phyloP scores from a whole-genome alignment of 2,329 filamentous ascomycete species.

The Ambrosiella cleistominuta region DNA sequence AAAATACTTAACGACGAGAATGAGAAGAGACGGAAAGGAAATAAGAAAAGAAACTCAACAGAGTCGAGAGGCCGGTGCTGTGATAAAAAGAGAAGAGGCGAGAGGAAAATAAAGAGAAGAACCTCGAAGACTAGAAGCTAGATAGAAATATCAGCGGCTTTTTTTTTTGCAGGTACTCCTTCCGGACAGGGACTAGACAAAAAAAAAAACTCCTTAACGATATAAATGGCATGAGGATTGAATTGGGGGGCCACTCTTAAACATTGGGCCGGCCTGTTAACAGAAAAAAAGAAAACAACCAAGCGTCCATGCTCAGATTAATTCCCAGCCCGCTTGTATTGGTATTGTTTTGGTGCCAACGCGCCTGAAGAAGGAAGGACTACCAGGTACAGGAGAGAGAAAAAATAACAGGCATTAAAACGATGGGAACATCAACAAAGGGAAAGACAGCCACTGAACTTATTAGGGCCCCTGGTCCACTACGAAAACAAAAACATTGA shows the following conservation, averaged over 20 bases:
- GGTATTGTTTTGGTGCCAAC: background rate
- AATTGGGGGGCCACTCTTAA: background rate
- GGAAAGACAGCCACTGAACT: background rate
- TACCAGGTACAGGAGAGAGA: background rate
- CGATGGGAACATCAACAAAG: background rate
- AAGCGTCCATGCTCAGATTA: background rate
- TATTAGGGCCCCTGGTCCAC: background rate
- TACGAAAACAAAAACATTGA: slow-evolving; percentile 4
- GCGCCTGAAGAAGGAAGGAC: background rate
- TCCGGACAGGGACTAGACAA: background rate
- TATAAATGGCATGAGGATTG: background rate
- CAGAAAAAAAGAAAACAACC: background rate
- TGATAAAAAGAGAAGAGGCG: slow-evolving; percentile 4
- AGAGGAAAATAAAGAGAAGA: background rate
- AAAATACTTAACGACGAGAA: slow-evolving; percentile 14
- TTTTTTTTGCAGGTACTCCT: background rate
- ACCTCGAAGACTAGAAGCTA: background rate
- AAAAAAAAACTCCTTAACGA: slow-evolving; percentile 1
- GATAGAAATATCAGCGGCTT: background rate
- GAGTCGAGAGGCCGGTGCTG: background rate
- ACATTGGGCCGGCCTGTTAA: background rate
- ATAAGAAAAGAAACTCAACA: slow-evolving; percentile 7
- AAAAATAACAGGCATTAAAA: background rate
- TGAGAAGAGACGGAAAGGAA: slow-evolving; percentile 4
- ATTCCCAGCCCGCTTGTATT: background rate